Evolutionary conservation across 2,329 filamentous ascomycete species (phyloP).

Genomic region (Xylaria multiplex): DNA sequence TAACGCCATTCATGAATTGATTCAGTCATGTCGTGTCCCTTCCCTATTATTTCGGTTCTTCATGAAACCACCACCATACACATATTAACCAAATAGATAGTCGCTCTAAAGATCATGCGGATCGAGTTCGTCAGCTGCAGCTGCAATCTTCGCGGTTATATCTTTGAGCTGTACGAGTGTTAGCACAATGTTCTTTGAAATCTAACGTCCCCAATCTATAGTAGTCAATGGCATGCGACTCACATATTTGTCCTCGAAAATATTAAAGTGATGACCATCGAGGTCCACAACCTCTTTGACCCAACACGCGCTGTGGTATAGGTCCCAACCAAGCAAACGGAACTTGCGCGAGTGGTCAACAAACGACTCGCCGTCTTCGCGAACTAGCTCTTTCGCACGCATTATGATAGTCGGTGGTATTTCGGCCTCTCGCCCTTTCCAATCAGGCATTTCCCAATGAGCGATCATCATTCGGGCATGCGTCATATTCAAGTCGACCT

Average conservation of each 20-base stretch:
- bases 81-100: neutral
- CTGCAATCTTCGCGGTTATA: slow-evolving; percentile 43
- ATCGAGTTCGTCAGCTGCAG: slow-evolving; percentile 43
- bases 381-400: slow-evolving; percentile 55
- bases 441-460: slow-evolving; percentile 44
- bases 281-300: slow-evolving; percentile 59
- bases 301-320: slow-evolving; percentile 55
- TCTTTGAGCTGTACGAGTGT: slow-evolving; percentile 39
- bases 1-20: slow-evolving; percentile 1
- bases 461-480: slow-evolving; percentile 48
- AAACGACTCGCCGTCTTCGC: slow-evolving; percentile 35
- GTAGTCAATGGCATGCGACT: slow-evolving; percentile 27
- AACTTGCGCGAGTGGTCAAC: slow-evolving; percentile 59
- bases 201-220: neutral
- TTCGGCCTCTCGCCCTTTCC: slow-evolving; percentile 38
- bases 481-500: slow-evolving; percentile 49
- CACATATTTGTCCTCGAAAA: slow-evolving; percentile 47
- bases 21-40: neutral
- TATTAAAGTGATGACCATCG: slow-evolving; percentile 61
- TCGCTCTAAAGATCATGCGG: slow-evolving; percentile 24
- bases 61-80: slow-evolving; percentile 6
- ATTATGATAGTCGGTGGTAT: slow-evolving; percentile 58
- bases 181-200: slow-evolving; percentile 5
- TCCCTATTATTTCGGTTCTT: neutral
- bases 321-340: slow-evolving; percentile 59